These are phyloP conservation scores for Candida sp. DNA, from an alignment of 1,139 yeast genomes.

Conservation along the genomic window DNA sequence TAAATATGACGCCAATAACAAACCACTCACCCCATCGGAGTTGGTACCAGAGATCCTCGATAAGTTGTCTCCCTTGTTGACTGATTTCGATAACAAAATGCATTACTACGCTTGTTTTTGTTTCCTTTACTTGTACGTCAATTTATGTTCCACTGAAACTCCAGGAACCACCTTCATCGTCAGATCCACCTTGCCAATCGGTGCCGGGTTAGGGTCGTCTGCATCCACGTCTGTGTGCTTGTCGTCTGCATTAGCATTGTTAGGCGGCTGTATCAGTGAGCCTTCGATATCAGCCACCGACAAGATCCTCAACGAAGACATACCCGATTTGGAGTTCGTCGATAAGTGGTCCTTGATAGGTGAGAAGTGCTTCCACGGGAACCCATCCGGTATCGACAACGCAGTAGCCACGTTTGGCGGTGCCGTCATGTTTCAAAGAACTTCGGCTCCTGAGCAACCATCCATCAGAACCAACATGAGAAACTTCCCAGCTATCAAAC, in stretches of 20 bases:
- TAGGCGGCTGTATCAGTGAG: constrained; percentile 57
- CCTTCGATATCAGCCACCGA: constrained; percentile 33
- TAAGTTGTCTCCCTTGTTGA: constrained; percentile 47
- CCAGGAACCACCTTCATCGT: constrained; percentile 66
- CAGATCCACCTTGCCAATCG: constrained; percentile 89
- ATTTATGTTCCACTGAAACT: constrained; percentile 51
- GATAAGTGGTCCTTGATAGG: constrained; percentile 93
- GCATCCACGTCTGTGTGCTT: constrained; percentile 91
- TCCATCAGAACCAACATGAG: constrained; percentile 68
- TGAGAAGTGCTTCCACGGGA: constrained; percentile 95
- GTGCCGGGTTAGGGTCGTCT: constrained; percentile 97
- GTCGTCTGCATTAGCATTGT: constrained; percentile 70
- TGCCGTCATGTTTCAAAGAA: constrained; percentile 87
- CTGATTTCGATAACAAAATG: constrained; percentile 49
- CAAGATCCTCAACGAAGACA: constrained; percentile 36
- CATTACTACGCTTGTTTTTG: constrained; percentile 88
- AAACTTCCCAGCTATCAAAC: constrained; percentile 74
- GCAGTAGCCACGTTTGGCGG: constrained; percentile 98
- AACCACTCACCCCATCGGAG: constrained; percentile 54
- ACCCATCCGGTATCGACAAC: constrained; percentile 97
- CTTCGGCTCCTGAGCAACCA: constrained; percentile 53
- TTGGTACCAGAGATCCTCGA: constrained; percentile 65
- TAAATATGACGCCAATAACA: constrained; percentile 22
- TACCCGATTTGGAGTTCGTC: constrained; percentile 59
- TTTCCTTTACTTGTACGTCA: constrained; percentile 76